These are phyloP conservation scores for Comarum palustre DNA, from an alignment of 306 rosid genomes.

Conservation along the genomic window DNA sequence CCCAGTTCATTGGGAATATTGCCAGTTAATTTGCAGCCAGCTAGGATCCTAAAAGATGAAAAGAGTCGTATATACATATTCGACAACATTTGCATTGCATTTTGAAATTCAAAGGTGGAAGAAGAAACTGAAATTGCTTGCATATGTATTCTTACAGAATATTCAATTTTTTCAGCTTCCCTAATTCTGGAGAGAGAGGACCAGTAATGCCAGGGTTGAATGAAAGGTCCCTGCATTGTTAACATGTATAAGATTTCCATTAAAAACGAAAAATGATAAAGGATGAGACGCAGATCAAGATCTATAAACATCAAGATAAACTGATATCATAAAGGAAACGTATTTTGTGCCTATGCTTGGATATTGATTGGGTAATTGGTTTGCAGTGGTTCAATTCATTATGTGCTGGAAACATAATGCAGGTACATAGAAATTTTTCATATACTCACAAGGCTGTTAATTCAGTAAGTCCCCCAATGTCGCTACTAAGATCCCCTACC, in stretches of 20 bases:
- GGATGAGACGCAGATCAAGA: slow-evolving; percentile 18
- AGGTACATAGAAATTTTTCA: not conserved
- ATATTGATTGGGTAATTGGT: not conserved
- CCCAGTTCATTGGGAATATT: slow-evolving; percentile 76
- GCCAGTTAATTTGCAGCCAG: slow-evolving; percentile 87
- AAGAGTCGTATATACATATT: not conserved
- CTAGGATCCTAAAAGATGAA: slow-evolving; percentile 66
- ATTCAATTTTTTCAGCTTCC: slow-evolving; percentile 51
- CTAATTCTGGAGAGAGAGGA: slow-evolving; percentile 46
- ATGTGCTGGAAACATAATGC: slow-evolving; percentile 9
- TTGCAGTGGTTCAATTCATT: not conserved
- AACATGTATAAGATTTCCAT: slow-evolving; percentile 9
- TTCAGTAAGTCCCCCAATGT: slow-evolving; percentile 62
- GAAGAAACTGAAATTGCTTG: slow-evolving; percentile 13
- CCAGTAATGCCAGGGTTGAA: slow-evolving; percentile 57
- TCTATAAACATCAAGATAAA: not conserved
- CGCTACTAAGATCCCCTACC: slow-evolving; percentile 62
- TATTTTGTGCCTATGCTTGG: slow-evolving; percentile 1
- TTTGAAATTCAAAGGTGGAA: slow-evolving; percentile 12
- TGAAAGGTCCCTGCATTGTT: slow-evolving; percentile 66
- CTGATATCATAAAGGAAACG: not conserved
- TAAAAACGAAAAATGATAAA: not conserved
- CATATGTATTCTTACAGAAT: slow-evolving; percentile 61
- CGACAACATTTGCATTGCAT: not conserved
- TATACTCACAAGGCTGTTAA: slow-evolving; percentile 66